phyloP scores from a whole-genome alignment of 2,329 filamentous ascomycete species.

The Ascochyta viciae-villosae region DNA sequence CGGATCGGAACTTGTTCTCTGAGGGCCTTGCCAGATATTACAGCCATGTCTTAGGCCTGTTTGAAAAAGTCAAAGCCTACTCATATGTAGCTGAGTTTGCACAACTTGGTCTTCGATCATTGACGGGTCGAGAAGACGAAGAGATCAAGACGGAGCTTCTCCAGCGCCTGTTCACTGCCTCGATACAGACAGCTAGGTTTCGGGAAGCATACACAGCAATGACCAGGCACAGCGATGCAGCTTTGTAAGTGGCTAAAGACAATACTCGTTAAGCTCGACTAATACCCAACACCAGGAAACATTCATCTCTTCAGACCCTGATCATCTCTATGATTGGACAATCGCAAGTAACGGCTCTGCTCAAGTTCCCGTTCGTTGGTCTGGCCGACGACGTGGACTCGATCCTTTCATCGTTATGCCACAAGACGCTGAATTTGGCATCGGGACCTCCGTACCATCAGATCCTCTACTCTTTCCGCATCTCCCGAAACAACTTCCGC shows the following conservation, averaged over 20 bases:
- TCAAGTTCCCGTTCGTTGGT: constrained; percentile 78
- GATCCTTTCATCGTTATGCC: constrained; percentile 75
- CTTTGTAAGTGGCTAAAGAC: constrained; percentile 56
- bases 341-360: constrained; percentile 56
- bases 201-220: constrained; percentile 83
- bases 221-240: constrained; percentile 72
- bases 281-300: constrained; percentile 56
- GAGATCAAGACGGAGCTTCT: constrained; percentile 63
- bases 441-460: constrained; percentile 76
- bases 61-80: constrained; percentile 77
- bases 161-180: constrained; percentile 82
- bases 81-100: constrained; percentile 87
- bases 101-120: constrained; percentile 65
- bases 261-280: constrained; percentile 6
- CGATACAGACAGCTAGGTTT: constrained; percentile 79
- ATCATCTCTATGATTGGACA: constrained; percentile 51
- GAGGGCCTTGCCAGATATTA: constrained; percentile 84
- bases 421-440: constrained; percentile 69
- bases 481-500: constrained; percentile 83
- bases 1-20: constrained; percentile 72
- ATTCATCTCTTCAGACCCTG: constrained; percentile 73
- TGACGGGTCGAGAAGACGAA: constrained; percentile 37
- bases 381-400: constrained; percentile 81
- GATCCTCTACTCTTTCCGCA: constrained; percentile 89
- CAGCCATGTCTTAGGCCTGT: constrained; percentile 82